Evolutionary conservation across 345 rosid species (phyloP), one percentile per base, ranked within the genome.

Genomic region (Chamaenerion angustifolium): DNA sequence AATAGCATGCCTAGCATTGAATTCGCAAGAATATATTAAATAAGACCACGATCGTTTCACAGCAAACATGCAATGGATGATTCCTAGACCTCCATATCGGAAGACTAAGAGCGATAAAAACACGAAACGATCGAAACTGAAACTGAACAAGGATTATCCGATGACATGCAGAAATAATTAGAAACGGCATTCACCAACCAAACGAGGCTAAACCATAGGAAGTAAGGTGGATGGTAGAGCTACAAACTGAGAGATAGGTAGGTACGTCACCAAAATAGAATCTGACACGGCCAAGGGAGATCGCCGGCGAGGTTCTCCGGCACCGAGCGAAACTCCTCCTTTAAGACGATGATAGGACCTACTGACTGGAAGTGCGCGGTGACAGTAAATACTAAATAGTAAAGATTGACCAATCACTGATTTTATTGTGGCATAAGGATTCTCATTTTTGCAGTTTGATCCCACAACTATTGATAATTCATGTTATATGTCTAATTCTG

Each of bases 51-150:
- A 0, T 4, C 43, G 35, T 14, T 12, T 12, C 43, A 27, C 0
- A 21, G 16, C 12, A 11, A 50, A 50, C 54, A 50, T 50, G 54
- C 54, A 50, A 50, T n/a, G 54, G 54, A 50, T 14, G 19, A 50
- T 50, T 31, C 54, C 5, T 18, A 50, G 13, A 12, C 16, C 11
- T 12, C 6, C 11, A 8, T 3, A 14, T 31, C 35, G 16, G 51
- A 43, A 41, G 45, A 3, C 35, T 3, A 11, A 10, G 45, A 46
- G 42, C 3, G 17, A 37, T 23, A 48, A 18, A 21, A 11, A 13
- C 45, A 4, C 0, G 16, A 19, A 16, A 18, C 37, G 10, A 46
- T 40, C 52, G 40, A 11, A 17, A 7, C 21, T 17, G 13, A 54
- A 46, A 5, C 10, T 0, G 3, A 40, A 11, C 25, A 8, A 14